A percentile compares a stretch with the other conserved stretches of the same genome.
Conservation (phyloP, 2,329 filamentous ascomycete species). For the Calonectria fujianensis region DNA sequence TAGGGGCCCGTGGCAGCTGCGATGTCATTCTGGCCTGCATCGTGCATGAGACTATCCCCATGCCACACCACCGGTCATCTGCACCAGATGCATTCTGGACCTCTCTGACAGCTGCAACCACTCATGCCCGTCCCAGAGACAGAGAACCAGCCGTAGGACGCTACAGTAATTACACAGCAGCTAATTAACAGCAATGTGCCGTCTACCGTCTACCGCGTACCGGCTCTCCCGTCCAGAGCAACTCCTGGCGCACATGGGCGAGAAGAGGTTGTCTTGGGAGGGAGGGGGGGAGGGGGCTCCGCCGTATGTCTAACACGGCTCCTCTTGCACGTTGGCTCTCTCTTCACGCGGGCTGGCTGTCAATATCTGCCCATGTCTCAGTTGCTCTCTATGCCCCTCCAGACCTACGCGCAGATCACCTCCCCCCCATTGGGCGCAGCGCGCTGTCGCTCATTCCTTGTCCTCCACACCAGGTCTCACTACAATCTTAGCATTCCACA, state of each 20-base stretch:
- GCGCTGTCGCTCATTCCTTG: neutral
- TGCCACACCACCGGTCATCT: slow-evolving; percentile 21
- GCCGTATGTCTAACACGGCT: slow-evolving; percentile 1
- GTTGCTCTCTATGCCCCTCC: neutral
- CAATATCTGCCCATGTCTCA: slow-evolving; percentile 23
- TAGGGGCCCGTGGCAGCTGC: slow-evolving; percentile 19
- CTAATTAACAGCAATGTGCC: neutral
- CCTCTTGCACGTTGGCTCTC: slow-evolving; percentile 9
- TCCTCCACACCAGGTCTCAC: slow-evolving; percentile 31
- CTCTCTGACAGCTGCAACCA: slow-evolving; percentile 29
- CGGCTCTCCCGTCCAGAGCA: neutral
- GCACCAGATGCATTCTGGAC: slow-evolving; percentile 18
- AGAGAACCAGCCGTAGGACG: neutral
- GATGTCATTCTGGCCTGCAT: slow-evolving; percentile 41
- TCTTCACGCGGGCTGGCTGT: neutral
- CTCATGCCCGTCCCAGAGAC: slow-evolving; percentile 1
- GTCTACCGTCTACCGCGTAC: neutral
- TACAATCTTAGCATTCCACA: slow-evolving; percentile 35
- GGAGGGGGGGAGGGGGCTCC: neutral
- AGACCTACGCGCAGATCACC: neutral
- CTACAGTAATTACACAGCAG: slow-evolving; percentile 8
- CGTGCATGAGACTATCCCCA: slow-evolving; percentile 43
- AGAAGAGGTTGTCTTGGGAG: neutral
- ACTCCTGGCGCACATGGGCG: slow-evolving; percentile 10
- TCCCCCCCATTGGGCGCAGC: neutral